Conservation (phyloP, 2,329 filamentous ascomycete genomes). For the Trichoderma atrobrunneum region DNA sequence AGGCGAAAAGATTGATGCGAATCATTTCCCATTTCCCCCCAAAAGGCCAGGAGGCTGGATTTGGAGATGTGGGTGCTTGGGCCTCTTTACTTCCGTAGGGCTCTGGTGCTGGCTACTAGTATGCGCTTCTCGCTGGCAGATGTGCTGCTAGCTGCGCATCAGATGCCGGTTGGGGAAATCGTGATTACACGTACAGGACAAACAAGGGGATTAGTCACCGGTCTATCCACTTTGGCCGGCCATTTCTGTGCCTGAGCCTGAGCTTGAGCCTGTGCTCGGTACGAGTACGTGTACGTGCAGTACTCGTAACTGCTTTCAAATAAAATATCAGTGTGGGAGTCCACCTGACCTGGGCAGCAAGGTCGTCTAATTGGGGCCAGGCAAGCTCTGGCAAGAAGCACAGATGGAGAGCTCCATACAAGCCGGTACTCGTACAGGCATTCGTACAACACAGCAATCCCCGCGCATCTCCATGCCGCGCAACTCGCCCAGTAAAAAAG, state of each 20-base stretch:
- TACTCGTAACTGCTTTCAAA: background rate
- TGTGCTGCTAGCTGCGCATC: background rate
- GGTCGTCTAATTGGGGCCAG: background rate
- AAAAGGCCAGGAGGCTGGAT: background rate
- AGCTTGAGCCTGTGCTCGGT: background rate
- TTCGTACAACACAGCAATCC: background rate
- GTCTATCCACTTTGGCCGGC: background rate
- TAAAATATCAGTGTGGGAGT: background rate
- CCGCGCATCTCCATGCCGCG: background rate
- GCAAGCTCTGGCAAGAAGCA: background rate
- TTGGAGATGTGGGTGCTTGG: background rate
- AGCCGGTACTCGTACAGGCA: background rate
- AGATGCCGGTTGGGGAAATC: slow-evolving; percentile 3
- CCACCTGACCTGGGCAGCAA: slow-evolving; percentile 4
- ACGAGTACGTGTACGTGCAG: background rate
- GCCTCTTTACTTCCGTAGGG: background rate
- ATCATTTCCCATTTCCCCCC: background rate
- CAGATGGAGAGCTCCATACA: background rate
- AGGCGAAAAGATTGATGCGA: background rate
- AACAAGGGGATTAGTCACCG: slow-evolving; percentile 1
- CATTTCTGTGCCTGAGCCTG: background rate
- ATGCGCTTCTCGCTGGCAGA: slow-evolving; percentile 9
- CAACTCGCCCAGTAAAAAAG: background rate
- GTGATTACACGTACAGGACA: background rate
- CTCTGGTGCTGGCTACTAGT: background rate